Base-by-base conservation (phyloP, 2,329 filamentous ascomycete genomes). In the Aureobasidium lini region DNA sequence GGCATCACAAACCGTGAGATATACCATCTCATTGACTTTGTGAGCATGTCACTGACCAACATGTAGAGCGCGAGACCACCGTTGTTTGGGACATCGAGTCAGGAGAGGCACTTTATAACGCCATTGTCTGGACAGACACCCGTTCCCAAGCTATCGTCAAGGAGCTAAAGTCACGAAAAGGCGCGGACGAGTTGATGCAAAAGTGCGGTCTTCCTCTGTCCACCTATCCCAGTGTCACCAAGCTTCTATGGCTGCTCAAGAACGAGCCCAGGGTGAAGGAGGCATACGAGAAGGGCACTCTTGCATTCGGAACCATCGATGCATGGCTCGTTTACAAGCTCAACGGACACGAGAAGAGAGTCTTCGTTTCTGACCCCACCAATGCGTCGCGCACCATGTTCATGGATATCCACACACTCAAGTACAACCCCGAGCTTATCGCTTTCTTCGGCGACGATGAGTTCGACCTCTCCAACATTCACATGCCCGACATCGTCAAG, bases 371-470 rank as follows among this genome's bases (percentile, higher is more conserved):
- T 0, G 91, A 96, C 72, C 84, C 87, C 49, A 90, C 89, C 62
- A 96, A 96, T 71, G 91, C 91, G 18, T 93, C 88, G 57, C 81
- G 91, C 68, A 96, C 91, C 62, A 95, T 95, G 90, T 94, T 96
- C 73, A 92, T 95, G 87, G 90, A 95, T 74, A 79, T 96, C 57
- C 81, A 85, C 66, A 92, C 86, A 10, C 79, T 90, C 61, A 73
- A 91, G 67, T 96, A 95, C 73, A 89, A 93, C 70, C 84, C 90
- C 60, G 79, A 80, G 42, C 80, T 95, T 29, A 77, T 95, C 29
- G 76, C 84, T 28, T 95, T 95, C 76, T 95, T 95, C 73, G 68
- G 67, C 6, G 54, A 61, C 32, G 54, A 61, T 4, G 83, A 82
- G 47, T 81, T 96, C 62, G 86, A 92, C 70, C 75, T 77, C 59